These are phyloP conservation scores for Symbiotaphrina buchneri DNA, from an alignment of 495 filamentous ascomycete species.

Conservation along the genomic window DNA sequence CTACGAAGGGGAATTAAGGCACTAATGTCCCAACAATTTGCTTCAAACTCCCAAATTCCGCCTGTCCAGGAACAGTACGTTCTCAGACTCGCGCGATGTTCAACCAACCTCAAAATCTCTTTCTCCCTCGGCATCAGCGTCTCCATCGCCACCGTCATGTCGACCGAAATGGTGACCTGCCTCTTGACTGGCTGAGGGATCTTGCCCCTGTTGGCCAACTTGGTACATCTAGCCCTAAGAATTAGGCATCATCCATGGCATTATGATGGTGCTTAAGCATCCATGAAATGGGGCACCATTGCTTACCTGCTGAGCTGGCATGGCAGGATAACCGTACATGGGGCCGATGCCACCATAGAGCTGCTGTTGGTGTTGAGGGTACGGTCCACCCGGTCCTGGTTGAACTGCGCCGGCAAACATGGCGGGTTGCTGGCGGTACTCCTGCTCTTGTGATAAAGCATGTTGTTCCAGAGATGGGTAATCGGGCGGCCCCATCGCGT, in stretches of 20 bases:
- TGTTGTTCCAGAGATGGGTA: constrained; percentile 37
- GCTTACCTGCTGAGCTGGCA: constrained; percentile 70
- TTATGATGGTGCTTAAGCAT: constrained; percentile 1
- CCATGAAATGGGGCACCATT: constrained; percentile 6
- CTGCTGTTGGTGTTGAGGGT: constrained; percentile 38
- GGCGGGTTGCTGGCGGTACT: constrained; percentile 49
- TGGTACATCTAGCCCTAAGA: constrained; percentile 26
- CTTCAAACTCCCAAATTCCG: too few species aligned
- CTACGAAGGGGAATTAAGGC: too few species aligned
- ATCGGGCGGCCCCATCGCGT: constrained; percentile 49
- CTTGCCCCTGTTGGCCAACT: constrained; percentile 25
- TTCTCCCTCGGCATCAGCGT: constrained; percentile 35
- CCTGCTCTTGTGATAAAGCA: constrained; percentile 43
- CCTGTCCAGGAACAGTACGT: too few species aligned
- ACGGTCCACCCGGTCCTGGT: too few species aligned
- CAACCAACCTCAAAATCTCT: constrained; percentile 29
- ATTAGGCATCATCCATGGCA: constrained; percentile 1
- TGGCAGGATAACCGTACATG: constrained; percentile 67
- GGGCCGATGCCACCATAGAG: constrained; percentile 60
- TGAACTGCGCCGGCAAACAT: constrained; percentile 34
- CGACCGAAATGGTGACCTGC: constrained; percentile 17
- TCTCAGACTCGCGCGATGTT: too few species aligned
- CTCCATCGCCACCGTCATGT: constrained; percentile 26
- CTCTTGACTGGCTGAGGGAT: constrained; percentile 16
- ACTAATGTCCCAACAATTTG: too few species aligned